Evolutionary conservation across 495 filamentous ascomycete genomes (phyloP).

Genomic region (Articulospora tetracladia): DNA sequence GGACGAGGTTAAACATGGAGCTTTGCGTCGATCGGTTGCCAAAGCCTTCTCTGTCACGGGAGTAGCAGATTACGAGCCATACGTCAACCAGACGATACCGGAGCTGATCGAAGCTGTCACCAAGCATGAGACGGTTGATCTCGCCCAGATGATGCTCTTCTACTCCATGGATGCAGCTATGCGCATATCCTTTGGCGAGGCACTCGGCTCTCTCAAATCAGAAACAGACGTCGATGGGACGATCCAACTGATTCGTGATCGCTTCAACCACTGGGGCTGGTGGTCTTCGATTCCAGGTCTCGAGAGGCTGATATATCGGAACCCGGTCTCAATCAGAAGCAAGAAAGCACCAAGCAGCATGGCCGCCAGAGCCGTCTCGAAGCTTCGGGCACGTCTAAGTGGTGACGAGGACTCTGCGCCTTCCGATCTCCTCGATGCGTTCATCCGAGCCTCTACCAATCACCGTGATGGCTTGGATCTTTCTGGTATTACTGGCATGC

Average conservation of each 20-base stretch:
- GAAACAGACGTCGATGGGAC: slow-evolving; percentile 1
- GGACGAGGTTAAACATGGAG: slow-evolving; percentile 3
- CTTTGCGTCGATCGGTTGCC: slow-evolving; percentile 3
- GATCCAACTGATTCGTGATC: slow-evolving; percentile 2
- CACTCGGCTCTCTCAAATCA: not conserved
- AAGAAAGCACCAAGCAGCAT: not conserved
- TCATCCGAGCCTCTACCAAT: slow-evolving; percentile 2
- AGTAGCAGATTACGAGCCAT: slow-evolving; percentile 4
- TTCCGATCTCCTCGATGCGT: not conserved
- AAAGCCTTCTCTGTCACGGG: slow-evolving; percentile 1
- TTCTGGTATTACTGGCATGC: not conserved
- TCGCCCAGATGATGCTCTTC: slow-evolving; percentile 6
- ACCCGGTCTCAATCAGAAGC: not conserved
- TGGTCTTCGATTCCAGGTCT: slow-evolving; percentile 4
- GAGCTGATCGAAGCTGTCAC: not conserved
- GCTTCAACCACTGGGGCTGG: slow-evolving; percentile 6
- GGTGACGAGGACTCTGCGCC: not conserved
- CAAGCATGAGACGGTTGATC: not conserved
- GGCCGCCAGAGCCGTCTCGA: not conserved
- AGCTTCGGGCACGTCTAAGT: not conserved
- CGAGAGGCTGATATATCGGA: slow-evolving; percentile 4
- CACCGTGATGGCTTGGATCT: not conserved
- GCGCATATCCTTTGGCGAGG: slow-evolving; percentile 1
- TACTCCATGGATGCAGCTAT: slow-evolving; percentile 10
- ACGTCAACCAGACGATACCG: not conserved